phyloP scores from a whole-genome alignment of 495 filamentous ascomycete species.

The Pyronema domesticum region DNA sequence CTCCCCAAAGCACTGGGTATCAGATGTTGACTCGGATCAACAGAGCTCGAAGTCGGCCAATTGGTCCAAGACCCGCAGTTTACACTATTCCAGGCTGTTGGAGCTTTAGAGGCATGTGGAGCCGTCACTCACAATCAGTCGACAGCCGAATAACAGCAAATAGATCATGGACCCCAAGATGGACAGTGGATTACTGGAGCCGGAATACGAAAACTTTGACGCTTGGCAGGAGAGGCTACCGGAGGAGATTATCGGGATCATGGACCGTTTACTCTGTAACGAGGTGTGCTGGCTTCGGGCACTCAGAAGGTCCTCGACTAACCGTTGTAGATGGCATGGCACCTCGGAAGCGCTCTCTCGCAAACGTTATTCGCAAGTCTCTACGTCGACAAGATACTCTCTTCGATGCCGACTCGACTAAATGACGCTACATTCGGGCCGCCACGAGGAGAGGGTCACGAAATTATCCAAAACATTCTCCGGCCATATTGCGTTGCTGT shows the following conservation, averaged over 20 bases:
- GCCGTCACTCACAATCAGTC: not conserved
- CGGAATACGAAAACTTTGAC: constrained; percentile 51
- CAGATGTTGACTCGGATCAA: not conserved
- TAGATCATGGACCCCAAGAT: constrained; percentile 98
- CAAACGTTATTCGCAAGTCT: constrained; percentile 90
- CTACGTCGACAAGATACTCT: constrained; percentile 72
- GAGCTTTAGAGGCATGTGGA: constrained; percentile 68
- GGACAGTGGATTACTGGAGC: constrained; percentile 81
- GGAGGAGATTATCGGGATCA: constrained; percentile 73
- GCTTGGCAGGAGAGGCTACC: constrained; percentile 41
- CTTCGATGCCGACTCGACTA: constrained; percentile 45
- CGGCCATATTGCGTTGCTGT: constrained; percentile 73
- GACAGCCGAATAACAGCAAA: not conserved
- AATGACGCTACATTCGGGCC: constrained; percentile 37
- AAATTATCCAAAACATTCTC: constrained; percentile 47
- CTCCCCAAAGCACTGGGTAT: not conserved
- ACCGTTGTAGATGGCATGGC: constrained; percentile 70
- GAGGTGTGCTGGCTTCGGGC: constrained; percentile 62
- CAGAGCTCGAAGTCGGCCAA: constrained; percentile 60
- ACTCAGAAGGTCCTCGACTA: not conserved
- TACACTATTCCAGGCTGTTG: constrained; percentile 83
- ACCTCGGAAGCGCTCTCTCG: constrained; percentile 80
- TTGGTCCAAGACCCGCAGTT: constrained; percentile 89
- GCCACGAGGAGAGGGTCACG: constrained; percentile 20
- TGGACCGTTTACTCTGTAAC: constrained; percentile 79